Percentiles rank a stretch among this genome's conserved stretches.
Conservation (phyloP, 2,329 filamentous ascomycete species). For the Colletotrichum echinochloae region DNA sequence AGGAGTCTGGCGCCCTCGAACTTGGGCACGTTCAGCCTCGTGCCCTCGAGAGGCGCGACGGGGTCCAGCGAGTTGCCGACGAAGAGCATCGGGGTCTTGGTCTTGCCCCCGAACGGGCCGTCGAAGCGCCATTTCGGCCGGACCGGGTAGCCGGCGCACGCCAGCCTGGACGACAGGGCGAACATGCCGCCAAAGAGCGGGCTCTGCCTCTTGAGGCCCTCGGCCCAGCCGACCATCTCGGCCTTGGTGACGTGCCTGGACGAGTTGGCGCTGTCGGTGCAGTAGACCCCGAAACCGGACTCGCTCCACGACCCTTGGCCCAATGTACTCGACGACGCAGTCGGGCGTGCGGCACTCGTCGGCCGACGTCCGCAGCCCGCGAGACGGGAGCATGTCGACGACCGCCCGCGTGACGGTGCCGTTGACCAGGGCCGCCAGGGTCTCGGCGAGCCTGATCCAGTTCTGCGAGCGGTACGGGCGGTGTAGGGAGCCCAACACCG, state of each 20-base stretch:
- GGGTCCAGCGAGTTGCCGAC: slow-evolving; percentile 22
- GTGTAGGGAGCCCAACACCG: slow-evolving; percentile 2
- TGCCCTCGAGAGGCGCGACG: slow-evolving; percentile 6
- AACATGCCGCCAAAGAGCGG: slow-evolving; percentile 7
- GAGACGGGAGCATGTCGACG: slow-evolving; percentile 10
- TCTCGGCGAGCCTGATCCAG: slow-evolving; percentile 11
- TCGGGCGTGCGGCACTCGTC: slow-evolving; percentile 5
- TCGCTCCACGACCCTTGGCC: slow-evolving; percentile 15
- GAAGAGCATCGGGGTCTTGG: slow-evolving; percentile 10
- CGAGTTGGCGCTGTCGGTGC: slow-evolving; percentile 51
- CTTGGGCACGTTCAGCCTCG: neutral
- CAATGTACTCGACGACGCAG: slow-evolving; percentile 15
- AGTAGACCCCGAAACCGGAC: slow-evolving; percentile 45
- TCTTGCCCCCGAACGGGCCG: slow-evolving; percentile 46
- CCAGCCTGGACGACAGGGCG: slow-evolving; percentile 41
- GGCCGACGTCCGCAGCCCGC: neutral
- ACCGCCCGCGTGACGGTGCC: neutral
- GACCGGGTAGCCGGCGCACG: slow-evolving; percentile 54
- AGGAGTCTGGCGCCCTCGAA: slow-evolving; percentile 14
- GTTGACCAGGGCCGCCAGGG: neutral
- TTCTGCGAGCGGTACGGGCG: neutral
- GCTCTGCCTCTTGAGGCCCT: slow-evolving; percentile 42
- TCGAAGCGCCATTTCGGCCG: slow-evolving; percentile 55
- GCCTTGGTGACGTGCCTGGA: slow-evolving; percentile 41
- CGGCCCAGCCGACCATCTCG: slow-evolving; percentile 48